Percentiles rank a stretch among this genome's conserved stretches.
Evolutionary conservation across 805 yeast genomes (phyloP).

Genomic region (Cyberlindnera mississippiensis): DNA sequence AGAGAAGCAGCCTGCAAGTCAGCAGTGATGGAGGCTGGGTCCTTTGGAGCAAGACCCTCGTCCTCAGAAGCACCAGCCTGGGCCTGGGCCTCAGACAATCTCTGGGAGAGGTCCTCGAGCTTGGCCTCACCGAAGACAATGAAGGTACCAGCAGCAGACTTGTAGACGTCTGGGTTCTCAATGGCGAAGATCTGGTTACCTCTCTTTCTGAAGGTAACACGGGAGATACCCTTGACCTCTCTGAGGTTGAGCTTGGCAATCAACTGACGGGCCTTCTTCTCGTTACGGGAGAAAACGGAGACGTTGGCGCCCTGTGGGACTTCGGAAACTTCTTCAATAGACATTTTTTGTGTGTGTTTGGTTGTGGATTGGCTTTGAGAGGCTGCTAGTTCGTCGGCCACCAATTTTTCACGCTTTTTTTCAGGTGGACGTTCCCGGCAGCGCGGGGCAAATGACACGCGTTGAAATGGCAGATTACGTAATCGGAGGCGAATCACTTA

Average conservation of each 20-base stretch:
- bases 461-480: conserved; percentile 1
- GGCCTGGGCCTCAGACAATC: conserved; percentile 78
- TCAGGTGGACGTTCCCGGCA: conserved; percentile 1
- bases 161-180: conserved; percentile 93
- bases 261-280: conserved; percentile 91
- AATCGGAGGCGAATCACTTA: too few species aligned
- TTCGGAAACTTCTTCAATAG: conserved; percentile 25
- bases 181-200: conserved; percentile 89
- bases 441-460: conserved; percentile 1
- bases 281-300: conserved; percentile 80
- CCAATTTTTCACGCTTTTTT: conserved; percentile 18
- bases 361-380: neutral
- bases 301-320: conserved; percentile 80
- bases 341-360: conserved; percentile 7
- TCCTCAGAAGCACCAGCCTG: conserved; percentile 38
- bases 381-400: conserved; percentile 2
- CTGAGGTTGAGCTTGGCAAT: conserved; percentile 86
- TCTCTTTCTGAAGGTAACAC: conserved; percentile 94
- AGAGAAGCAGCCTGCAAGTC: conserved; percentile 71
- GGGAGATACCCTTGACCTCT: conserved; percentile 85
- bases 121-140: conserved; percentile 98
- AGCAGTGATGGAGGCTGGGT: conserved; percentile 77
- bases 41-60: conserved; percentile 58
- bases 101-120: conserved; percentile 88
- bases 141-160: conserved; percentile 88